Evolutionary conservation across 1,139 yeast genomes (phyloP), one percentile per base, ranked within the genome.

Genomic region (Taphrina confusa): DNA sequence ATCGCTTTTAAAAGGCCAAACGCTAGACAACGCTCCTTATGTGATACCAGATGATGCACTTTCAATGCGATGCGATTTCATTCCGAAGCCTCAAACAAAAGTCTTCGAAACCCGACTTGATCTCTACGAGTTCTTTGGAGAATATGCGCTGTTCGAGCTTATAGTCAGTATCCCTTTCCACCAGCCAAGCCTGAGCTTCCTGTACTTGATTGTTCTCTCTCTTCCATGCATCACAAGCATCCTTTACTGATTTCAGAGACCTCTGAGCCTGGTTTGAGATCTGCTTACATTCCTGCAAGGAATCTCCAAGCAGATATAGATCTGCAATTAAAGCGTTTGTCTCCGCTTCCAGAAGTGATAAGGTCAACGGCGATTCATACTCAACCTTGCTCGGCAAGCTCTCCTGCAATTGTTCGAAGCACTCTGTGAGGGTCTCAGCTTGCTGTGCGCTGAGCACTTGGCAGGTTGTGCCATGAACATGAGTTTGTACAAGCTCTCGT

Each of bases 271-370:
- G 31, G 14, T 18, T 12, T n/a, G 18, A 12, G 4, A 22, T 33
- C 34, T 47, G 52, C 23, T 28, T 47, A 9, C 14, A n/a, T 34
- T 47, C 52, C 22, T 47, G 52, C 3, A 47, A 18, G 14, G 52
- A 33, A 31, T 47, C 52, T 20, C 14, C 11, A 14, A 47, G 16
- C 12, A 47, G 40, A 18, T 11, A 20, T 16, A 47, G 30, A 18
- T 47, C 52, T 5, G 52, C 52, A 5, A 47, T 31, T 1, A 47
- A 20, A 9, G 52, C 52, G 22, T 47, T 33, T 1, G 52, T 47
- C 30, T 47, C 52, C 9, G 28, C 52, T 2, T 22, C 52, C 30
- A 47, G 42, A 8, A 47, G 18, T 5, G 42, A 18, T 5, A 47
- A 31, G n/a, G 2, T 12, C 23, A 3, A 1, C 6, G 6, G 18